A percentile compares a stretch with the other conserved stretches of the same genome.
phyloP scores from a whole-genome alignment of 371 early-diverging fungal species.

The Haplosporangium sp. region DNA sequence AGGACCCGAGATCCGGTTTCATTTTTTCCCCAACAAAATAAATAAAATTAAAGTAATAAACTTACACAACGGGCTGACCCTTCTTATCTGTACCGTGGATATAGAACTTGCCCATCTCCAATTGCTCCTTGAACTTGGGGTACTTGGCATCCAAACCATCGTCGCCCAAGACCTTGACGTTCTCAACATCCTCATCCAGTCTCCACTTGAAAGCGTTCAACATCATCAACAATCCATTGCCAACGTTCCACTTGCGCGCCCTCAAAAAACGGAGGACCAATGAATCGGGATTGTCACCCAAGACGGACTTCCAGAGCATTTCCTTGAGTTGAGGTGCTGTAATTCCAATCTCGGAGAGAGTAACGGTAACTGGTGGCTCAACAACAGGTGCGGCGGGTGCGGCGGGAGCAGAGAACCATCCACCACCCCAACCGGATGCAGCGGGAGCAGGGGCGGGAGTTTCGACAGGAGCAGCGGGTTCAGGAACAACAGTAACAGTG shows the following conservation, averaged over 20 bases:
- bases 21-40: slow-evolving; percentile 9
- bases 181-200: slow-evolving; percentile 64
- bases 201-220: slow-evolving; percentile 76
- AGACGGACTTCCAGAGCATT: slow-evolving; percentile 36
- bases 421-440: slow-evolving; percentile 2
- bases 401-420: slow-evolving; percentile 12
- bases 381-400: slow-evolving; percentile 41
- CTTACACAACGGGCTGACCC: slow-evolving; percentile 73
- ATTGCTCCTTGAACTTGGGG: slow-evolving; percentile 59
- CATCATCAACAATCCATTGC: slow-evolving; percentile 74
- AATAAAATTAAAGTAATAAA: slow-evolving; percentile 4
- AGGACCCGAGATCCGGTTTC: background rate
- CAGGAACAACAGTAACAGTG: slow-evolving; percentile 14
- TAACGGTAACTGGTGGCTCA: slow-evolving; percentile 55
- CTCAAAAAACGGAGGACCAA: slow-evolving; percentile 77
- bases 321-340: slow-evolving; percentile 27
- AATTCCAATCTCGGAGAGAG: slow-evolving; percentile 52
- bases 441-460: slow-evolving; percentile 1
- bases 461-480: background rate
- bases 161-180: slow-evolving; percentile 72
- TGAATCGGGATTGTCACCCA: slow-evolving; percentile 62
- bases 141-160: slow-evolving; percentile 56
- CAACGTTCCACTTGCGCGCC: slow-evolving; percentile 83
- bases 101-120: slow-evolving; percentile 67
- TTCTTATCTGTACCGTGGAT: slow-evolving; percentile 70